Conservation (phyloP, 208 protist genomes). For the Leishmania martiniquensis region DNA sequence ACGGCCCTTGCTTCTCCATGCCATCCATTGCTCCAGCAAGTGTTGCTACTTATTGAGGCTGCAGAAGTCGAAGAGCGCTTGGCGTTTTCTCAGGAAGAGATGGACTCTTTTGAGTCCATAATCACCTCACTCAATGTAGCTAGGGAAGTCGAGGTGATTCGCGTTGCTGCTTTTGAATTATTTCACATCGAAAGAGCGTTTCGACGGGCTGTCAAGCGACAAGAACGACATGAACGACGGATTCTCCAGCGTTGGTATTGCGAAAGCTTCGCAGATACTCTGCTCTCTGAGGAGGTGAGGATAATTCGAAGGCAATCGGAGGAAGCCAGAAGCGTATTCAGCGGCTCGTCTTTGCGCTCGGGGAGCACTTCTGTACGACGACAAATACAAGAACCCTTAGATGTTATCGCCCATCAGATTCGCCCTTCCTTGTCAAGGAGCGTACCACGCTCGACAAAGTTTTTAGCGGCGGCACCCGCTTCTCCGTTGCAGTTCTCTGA, state of each 20-base stretch:
- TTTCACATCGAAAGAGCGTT: slow-evolving; percentile 44
- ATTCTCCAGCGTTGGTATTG: slow-evolving; percentile 42
- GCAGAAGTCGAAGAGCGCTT: slow-evolving; percentile 52
- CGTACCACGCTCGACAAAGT: too few relatives aligned
- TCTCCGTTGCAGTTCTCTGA: not conserved
- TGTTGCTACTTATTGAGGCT: slow-evolving; percentile 43
- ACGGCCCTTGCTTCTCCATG: not conserved
- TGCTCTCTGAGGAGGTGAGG: slow-evolving; percentile 29
- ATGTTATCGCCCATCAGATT: not conserved
- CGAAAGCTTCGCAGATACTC: slow-evolving; percentile 46
- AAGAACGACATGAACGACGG: slow-evolving; percentile 53
- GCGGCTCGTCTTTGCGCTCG: slow-evolving; percentile 16
- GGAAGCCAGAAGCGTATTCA: not conserved
- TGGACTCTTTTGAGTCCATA: slow-evolving; percentile 35
- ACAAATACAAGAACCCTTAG: slow-evolving; percentile 1
- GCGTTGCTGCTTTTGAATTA: slow-evolving; percentile 53
- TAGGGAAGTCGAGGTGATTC: slow-evolving; percentile 42
- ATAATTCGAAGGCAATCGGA: slow-evolving; percentile 19
- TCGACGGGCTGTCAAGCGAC: slow-evolving; percentile 40
- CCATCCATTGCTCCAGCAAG: slow-evolving; percentile 51
- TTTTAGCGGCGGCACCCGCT: not conserved
- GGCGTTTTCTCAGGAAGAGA: slow-evolving; percentile 37
- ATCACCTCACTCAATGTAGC: slow-evolving; percentile 32
- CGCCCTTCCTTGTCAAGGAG: not conserved
- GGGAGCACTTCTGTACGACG: slow-evolving; percentile 15